phyloP scores from a whole-genome alignment of 169 alveolate genomes.

The Besnoitia besnoiti region DNA sequence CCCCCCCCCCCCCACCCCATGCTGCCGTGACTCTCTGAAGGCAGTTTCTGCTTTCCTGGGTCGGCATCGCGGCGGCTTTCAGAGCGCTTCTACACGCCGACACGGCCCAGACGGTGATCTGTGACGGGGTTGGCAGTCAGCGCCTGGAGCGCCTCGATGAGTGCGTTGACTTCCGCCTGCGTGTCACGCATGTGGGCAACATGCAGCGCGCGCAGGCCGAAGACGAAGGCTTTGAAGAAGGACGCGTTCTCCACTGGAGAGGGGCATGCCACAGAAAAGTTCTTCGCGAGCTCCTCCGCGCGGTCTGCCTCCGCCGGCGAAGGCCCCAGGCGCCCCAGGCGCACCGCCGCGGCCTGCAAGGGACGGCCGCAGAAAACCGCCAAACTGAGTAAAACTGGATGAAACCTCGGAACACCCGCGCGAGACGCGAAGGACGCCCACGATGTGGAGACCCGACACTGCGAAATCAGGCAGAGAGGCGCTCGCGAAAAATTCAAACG shows the following conservation, averaged over 20 bases:
- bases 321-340: neutral
- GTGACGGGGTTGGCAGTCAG: constrained; percentile 10
- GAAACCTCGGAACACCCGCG: too few species aligned
- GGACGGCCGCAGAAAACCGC: neutral
- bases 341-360: constrained; percentile 7
- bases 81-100: neutral
- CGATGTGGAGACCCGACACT: too few species aligned
- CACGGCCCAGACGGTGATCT: neutral
- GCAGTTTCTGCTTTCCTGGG: too few species aligned
- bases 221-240: neutral
- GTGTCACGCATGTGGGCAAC: neutral
- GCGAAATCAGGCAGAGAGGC: too few species aligned
- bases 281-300: neutral
- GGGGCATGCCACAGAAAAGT: neutral
- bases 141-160: constrained; percentile 12
- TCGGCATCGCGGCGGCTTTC: too few species aligned
- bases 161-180: neutral
- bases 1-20: too few species aligned
- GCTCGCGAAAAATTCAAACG: too few species aligned
- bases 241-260: neutral
- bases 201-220: constrained; percentile 26
- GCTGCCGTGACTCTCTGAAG: too few species aligned
- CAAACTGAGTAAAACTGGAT: too few species aligned
- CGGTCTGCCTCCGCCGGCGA: neutral
- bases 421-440: too few species aligned